Evolutionary conservation across 495 filamentous ascomycete species (phyloP).

Genomic region (Talaromyces proteolyticus): DNA sequence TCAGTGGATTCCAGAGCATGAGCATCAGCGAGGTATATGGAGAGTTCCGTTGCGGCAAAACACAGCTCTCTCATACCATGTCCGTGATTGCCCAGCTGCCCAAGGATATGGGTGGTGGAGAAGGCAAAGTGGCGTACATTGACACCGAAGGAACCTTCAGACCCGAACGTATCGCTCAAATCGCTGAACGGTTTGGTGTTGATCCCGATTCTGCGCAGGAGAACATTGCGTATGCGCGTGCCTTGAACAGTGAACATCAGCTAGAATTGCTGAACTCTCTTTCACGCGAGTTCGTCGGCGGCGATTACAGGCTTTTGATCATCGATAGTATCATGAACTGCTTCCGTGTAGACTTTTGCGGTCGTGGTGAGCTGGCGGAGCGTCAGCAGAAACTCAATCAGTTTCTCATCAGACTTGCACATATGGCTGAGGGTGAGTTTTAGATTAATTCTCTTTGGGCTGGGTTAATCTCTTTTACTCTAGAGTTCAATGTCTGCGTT

Average conservation of each 20-base stretch:
- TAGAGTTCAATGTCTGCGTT: conserved; percentile 74
- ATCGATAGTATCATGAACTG: conserved; percentile 78
- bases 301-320: conserved; percentile 66
- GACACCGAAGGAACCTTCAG: conserved; percentile 78
- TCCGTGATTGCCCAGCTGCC: conserved; percentile 57
- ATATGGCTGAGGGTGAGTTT: conserved; percentile 63
- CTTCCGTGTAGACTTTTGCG: conserved; percentile 70
- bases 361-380: conserved; percentile 70
- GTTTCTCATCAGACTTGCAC: conserved; percentile 62
- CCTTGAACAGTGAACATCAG: conserved; percentile 73
- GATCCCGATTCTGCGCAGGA: conserved; percentile 62
- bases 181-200: conserved; percentile 68
- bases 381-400: conserved; percentile 71
- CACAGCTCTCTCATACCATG: conserved; percentile 64
- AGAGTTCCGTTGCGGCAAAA: conserved; percentile 77
- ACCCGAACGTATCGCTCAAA: conserved; percentile 66
- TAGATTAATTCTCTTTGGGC: neutral
- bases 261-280: conserved; percentile 64
- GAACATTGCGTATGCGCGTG: conserved; percentile 70
- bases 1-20: conserved; percentile 72
- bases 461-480: conserved; percentile 6
- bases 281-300: conserved; percentile 57
- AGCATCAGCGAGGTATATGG: conserved; percentile 71
- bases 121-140: conserved; percentile 77
- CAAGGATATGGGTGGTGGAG: conserved; percentile 64